Evolutionary conservation across 768 basidiomycete species (phyloP).

Genomic region (Trametes punicea): DNA sequence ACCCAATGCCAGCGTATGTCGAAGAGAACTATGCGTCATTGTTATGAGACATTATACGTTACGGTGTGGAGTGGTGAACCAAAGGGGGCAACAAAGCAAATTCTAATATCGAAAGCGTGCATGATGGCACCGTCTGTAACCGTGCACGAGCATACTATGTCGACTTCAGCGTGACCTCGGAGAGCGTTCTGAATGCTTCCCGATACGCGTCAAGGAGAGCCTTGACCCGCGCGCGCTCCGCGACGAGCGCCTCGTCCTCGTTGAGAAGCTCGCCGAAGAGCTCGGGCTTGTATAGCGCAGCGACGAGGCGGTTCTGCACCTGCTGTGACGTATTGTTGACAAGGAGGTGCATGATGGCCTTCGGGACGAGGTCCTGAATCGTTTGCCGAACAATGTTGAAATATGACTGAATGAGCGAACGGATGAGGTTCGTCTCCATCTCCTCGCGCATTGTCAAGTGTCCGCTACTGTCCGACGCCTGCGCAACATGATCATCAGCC

Average conservation of each 20-base stretch:
- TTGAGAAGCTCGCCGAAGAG: constrained; percentile 87
- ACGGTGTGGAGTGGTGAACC: constrained; percentile 1
- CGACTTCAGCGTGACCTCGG: constrained; percentile 77
- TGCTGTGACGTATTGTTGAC: constrained; percentile 97
- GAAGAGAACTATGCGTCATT: neutral
- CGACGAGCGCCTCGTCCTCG: constrained; percentile 94
- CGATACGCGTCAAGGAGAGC: constrained; percentile 93
- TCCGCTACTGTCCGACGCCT: constrained; percentile 57
- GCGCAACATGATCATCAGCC: neutral
- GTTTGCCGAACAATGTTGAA: constrained; percentile 95
- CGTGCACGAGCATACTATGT: constrained; percentile 26
- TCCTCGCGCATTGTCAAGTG: constrained; percentile 82
- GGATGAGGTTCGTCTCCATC: constrained; percentile 94
- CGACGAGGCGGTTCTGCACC: constrained; percentile 95
- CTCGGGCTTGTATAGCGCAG: constrained; percentile 91
- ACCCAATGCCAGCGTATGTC: no score
- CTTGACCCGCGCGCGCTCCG: constrained; percentile 92
- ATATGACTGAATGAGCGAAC: constrained; percentile 92
- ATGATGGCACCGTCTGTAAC: neutral
- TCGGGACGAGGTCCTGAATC: constrained; percentile 95
- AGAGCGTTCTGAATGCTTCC: constrained; percentile 85
- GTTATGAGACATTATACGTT: constrained; percentile 1
- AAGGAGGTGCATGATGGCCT: constrained; percentile 97
- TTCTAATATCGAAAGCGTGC: constrained; percentile 10
- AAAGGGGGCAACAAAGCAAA: constrained; percentile 9